Base-by-base conservation (phyloP, 345 rosid species). In the Moricandia arvensis region DNA sequence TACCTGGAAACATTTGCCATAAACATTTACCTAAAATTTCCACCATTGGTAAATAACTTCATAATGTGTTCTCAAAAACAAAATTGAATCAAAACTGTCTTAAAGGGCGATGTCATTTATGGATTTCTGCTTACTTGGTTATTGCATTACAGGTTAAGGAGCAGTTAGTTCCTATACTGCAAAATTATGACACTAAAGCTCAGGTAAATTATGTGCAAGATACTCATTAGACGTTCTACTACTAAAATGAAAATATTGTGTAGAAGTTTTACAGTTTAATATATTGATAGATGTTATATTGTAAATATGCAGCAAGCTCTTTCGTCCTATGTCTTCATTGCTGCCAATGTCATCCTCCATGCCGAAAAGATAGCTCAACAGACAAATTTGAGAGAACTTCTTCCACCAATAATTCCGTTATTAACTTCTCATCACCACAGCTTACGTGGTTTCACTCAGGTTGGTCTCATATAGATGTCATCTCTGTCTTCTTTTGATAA, bases 401-500 rank as follows among this genome's bases (percentile, higher is more conserved):
- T 92, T 81, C 97, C 99, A 71, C 88, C 96, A 17, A 87, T 95
- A 79, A 73, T 92, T 80, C 97, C 97, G 55, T 85, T 94, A 68
- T 79, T 94, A 79, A 94, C 99, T 43, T 94, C 96, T 57, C 99
- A 94, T 81, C 99, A 94, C 83, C 99, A 94, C 60, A 94, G 97
- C 82, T 84, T 95, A 72, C 90, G 97, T 15, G 97, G 96, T 70
- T 95, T 95, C 83, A 84, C 97, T 24, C 97, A 92, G 99, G 99
- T 92, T 57, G 57, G 82, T 80, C 74, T 81, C 7, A 68, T 12
- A 13, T n/a, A 34, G 47, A 73, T 68, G 34, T 3, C 62, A 69
- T 59, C 63, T 53, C n/a, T 59, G 5, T 35, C 21, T 68, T 62
- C 9, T 7, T 21, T 53, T 31, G 57, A 30, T 72, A 17, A 27